A percentile compares a stretch with the other conserved stretches of the same genome.
phyloP scores from a whole-genome alignment of 2,329 filamentous ascomycete genomes.

The Hypoxylon sp. region DNA sequence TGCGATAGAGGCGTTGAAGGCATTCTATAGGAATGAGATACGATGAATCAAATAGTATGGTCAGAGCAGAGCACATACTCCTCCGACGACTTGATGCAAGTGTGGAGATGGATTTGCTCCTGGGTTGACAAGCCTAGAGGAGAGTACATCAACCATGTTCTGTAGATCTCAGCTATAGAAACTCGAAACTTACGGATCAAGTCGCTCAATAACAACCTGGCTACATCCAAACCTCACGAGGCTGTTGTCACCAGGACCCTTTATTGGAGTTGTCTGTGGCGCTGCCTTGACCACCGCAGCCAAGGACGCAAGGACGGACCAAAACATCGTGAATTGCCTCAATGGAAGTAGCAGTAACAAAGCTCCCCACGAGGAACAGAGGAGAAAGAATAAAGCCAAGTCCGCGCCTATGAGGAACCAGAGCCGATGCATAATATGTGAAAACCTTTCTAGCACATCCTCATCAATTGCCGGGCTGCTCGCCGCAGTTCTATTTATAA shows the following conservation, averaged over 20 bases:
- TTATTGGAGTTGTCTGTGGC: slow-evolving; percentile 42
- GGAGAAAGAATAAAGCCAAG: background rate
- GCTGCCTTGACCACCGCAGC: slow-evolving; percentile 39
- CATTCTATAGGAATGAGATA: slow-evolving; percentile 34
- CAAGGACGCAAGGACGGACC: slow-evolving; percentile 40
- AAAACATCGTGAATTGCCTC: slow-evolving; percentile 39
- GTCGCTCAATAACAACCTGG: slow-evolving; percentile 46
- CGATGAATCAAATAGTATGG: background rate
- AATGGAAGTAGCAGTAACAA: background rate
- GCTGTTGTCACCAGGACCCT: slow-evolving; percentile 42
- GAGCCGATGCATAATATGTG: slow-evolving; percentile 10
- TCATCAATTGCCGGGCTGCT: slow-evolving; percentile 31
- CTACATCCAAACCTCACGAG: slow-evolving; percentile 49
- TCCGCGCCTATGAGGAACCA: background rate
- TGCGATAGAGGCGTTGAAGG: slow-evolving; percentile 52
- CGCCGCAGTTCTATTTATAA: slow-evolving; percentile 9
- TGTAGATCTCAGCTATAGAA: background rate
- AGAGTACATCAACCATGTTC: slow-evolving; percentile 18
- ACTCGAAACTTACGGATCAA: slow-evolving; percentile 39
- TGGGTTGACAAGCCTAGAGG: slow-evolving; percentile 40
- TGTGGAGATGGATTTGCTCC: slow-evolving; percentile 43
- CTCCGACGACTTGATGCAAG: slow-evolving; percentile 44
- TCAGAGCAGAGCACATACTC: slow-evolving; percentile 23
- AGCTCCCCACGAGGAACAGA: background rate
- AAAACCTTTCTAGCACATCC: background rate